Evolutionary conservation across 108 stramenopile species (phyloP).

Genomic region (Thalassiosira profunda): DNA sequence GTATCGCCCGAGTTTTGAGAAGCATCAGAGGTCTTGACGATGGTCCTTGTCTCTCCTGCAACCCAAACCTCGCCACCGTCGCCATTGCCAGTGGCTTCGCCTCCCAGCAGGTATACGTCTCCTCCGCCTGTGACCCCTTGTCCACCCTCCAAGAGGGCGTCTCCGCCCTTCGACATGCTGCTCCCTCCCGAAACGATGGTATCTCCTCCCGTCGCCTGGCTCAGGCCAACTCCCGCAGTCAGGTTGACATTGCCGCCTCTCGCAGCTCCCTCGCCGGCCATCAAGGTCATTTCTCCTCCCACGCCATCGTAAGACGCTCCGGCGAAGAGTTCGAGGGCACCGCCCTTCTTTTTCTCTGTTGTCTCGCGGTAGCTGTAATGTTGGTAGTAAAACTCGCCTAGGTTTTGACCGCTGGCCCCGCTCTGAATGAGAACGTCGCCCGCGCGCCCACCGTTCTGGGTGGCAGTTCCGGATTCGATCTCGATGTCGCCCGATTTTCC

Average conservation of each 20-base stretch:
- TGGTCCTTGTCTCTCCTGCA: not conserved
- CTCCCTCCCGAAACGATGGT: conserved; percentile 9
- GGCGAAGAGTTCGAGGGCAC: conserved; percentile 13
- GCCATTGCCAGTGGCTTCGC: not conserved
- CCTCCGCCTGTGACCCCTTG: conserved; percentile 12
- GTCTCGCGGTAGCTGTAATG: not conserved
- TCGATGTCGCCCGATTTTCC: conserved; percentile 2
- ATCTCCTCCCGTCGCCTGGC: conserved; percentile 8
- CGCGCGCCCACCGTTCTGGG: conserved; percentile 4
- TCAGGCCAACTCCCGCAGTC: conserved; percentile 15
- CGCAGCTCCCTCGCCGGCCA: conserved; percentile 11
- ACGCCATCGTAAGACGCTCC: conserved; percentile 31
- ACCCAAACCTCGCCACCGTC: not conserved
- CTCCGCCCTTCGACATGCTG: conserved; percentile 20
- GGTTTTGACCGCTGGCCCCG: conserved; percentile 16
- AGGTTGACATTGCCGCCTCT: conserved; percentile 26
- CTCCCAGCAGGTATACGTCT: conserved; percentile 22
- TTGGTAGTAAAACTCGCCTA: not conserved
- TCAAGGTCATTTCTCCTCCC: conserved; percentile 24
- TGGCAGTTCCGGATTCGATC: conserved; percentile 19
- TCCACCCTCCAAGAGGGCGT: conserved; percentile 13
- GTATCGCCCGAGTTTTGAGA: not conserved
- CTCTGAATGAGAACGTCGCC: conserved; percentile 10
- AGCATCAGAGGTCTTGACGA: conserved; percentile 7
- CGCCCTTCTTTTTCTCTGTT: conserved; percentile 2